phyloP scores from a whole-genome alignment of 257 asterid genomes.

The Coffea canephora region DNA sequence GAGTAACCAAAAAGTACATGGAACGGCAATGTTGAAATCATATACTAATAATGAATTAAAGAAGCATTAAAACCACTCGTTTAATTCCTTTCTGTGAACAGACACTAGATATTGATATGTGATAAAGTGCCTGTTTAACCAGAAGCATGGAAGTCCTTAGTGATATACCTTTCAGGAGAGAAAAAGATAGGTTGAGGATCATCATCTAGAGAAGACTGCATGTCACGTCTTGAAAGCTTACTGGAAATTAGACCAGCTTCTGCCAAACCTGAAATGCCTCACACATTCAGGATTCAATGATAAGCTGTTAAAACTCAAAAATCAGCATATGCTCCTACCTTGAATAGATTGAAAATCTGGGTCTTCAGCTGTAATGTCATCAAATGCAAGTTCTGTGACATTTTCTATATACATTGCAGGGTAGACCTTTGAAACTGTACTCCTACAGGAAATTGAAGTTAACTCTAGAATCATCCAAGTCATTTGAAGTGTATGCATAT shows the following conservation, averaged over 20 bases:
- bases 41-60: background rate
- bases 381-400: conserved; percentile 92
- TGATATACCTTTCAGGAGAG: conserved; percentile 80
- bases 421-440: conserved; percentile 80
- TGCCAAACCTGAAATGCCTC: conserved; percentile 75
- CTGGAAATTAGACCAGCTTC: conserved; percentile 98
- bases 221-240: conserved; percentile 91
- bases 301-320: background rate
- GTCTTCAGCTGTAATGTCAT: conserved; percentile 87
- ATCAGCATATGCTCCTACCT: conserved; percentile 40
- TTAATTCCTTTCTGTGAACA: background rate
- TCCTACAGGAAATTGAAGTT: conserved; percentile 46
- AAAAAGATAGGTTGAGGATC: conserved; percentile 62
- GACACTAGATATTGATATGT: background rate
- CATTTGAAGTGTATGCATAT: background rate
- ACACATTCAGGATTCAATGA: conserved; percentile 30
- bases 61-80: background rate
- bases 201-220: conserved; percentile 64
- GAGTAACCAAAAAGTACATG: background rate
- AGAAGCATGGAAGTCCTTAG: background rate
- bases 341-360: conserved; percentile 95
- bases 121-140: background rate
- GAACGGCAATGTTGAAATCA: background rate
- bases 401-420: conserved; percentile 99
- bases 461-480: conserved; percentile 1